Percentiles rank a stretch among this genome's conserved stretches.
These are phyloP conservation scores for Penicillium hesseltinei DNA, from an alignment of 2,329 filamentous ascomycete genomes.

Conservation along the genomic window DNA sequence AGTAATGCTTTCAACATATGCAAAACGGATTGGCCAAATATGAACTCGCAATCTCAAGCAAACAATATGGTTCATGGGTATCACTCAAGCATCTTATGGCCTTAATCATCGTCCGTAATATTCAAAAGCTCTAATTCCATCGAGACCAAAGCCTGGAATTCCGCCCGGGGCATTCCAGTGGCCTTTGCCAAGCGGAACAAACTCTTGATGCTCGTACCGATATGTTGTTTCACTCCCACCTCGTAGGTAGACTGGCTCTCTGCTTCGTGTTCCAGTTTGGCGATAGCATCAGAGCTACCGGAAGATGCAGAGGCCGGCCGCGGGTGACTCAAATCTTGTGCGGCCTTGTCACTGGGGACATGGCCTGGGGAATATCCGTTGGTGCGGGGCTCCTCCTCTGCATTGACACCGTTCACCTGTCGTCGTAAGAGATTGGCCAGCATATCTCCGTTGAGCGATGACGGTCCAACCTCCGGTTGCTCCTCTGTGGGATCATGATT, in stretches of 20 bases:
- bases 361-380: conserved; percentile 24
- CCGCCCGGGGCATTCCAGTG: conserved; percentile 57
- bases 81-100: conserved; percentile 11
- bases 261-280: conserved; percentile 55
- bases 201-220: conserved; percentile 63
- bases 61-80: conserved; percentile 24
- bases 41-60: conserved; percentile 9
- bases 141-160: conserved; percentile 60
- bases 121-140: conserved; percentile 59
- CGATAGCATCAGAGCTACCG: conserved; percentile 45
- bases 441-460: conserved; percentile 55
- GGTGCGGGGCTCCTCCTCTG: conserved; percentile 21
- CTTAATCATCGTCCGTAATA: conserved; percentile 52
- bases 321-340: conserved; percentile 41
- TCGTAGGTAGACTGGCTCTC: conserved; percentile 55
- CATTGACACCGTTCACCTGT: conserved; percentile 32
- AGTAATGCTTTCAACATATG: conserved; percentile 5
- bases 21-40: conserved; percentile 7
- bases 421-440: conserved; percentile 43
- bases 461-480: conserved; percentile 46
- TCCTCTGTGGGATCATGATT: conserved; percentile 61
- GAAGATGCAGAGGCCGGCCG: conserved; percentile 45
- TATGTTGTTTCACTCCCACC: conserved; percentile 62
- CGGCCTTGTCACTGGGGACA: conserved; percentile 23
- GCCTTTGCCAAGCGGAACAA: conserved; percentile 60